These are phyloP conservation scores for Elaphomyces granulatus DNA, from an alignment of 495 filamentous ascomycete species.

Conservation along the genomic window DNA sequence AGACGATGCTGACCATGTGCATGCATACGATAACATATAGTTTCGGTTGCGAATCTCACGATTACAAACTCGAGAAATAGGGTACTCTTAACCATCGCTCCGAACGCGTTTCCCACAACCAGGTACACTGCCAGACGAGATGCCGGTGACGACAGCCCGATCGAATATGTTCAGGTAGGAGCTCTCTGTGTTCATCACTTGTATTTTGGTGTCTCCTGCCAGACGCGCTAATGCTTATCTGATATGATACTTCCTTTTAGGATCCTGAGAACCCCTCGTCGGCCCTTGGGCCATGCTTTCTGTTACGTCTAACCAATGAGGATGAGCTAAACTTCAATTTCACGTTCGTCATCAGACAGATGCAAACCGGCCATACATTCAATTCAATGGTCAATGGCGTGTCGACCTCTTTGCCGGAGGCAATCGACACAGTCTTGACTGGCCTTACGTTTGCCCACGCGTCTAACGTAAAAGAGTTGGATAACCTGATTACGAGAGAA, in stretches of 20 bases:
- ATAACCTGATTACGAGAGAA: conserved; percentile 85
- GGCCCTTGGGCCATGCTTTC: conserved; percentile 50
- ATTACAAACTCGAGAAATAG: conserved; percentile 65
- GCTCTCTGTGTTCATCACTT: not conserved
- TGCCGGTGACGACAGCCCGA: conserved; percentile 51
- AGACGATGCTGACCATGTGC: not conserved
- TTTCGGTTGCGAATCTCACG: conserved; percentile 67
- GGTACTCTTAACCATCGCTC: conserved; percentile 59
- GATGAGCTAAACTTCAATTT: conserved; percentile 88
- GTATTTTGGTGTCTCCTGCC: too few relatives aligned
- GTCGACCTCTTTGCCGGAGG: conserved; percentile 30
- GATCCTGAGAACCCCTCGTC: conserved; percentile 57
- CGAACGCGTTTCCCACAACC: conserved; percentile 79
- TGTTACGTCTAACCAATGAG: conserved; percentile 76
- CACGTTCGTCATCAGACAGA: conserved; percentile 72
- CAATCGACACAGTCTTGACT: conserved; percentile 61
- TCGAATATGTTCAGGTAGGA: conserved; percentile 86
- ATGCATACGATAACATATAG: too few relatives aligned
- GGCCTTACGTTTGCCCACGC: conserved; percentile 88
- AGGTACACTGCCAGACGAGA: conserved; percentile 66
- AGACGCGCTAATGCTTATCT: not conserved
- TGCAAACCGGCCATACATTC: conserved; percentile 29
- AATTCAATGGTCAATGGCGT: conserved; percentile 36
- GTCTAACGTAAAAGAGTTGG: conserved; percentile 69
- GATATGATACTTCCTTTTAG: conserved; percentile 27